Evolutionary conservation across 768 basidiomycete genomes (phyloP), one percentile per base, ranked within the genome.

Genomic region (Cantharellus anzutake): DNA sequence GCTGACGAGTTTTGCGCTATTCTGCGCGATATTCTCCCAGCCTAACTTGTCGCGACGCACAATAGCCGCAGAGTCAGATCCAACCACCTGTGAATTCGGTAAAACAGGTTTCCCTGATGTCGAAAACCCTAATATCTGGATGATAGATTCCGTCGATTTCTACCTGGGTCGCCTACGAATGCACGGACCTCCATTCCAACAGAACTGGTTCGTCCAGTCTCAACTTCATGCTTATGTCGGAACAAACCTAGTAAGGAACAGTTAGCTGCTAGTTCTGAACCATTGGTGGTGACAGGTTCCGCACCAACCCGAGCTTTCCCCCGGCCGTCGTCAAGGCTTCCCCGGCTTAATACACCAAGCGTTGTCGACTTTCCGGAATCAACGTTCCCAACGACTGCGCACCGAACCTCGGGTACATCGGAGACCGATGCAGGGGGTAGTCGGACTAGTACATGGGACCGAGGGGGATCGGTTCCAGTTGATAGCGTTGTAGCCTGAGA

Each of bases 211-310:
- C 96, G 75, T 3, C 94, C 94, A 20, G 86, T 91, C 72, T 98
- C 96, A 58, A 97, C 75, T 71, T 99, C 96, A 67, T 99, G 96
- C 69, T 97, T 96, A 69, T 99, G 96, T 59, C 94, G 77, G 71
- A 98, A 98, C 4, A 99, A 73, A 29, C 20, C 20, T 29, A 29
- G 20, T 29, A 29, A 29, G 20, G 20, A 29, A 29, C 20, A 29
- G 20, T 29, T 29, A 29, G 20, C 20, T 29, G 20, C 20, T 29
- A 29, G 20, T 29, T 1, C 20, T 29, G 20, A 29, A 29, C 20
- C 20, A 29, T 29, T 29, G 20, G 20, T 29, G 20, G 20, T 29
- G 20, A 29, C 20, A 29, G 20, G 20, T 29, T 29, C 20, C 20
- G 20, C 20, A 2, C 83, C 82, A 3, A 97, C 85, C 58, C 94